These are phyloP conservation scores for Monilinia fructicola DNA, from an alignment of 2,329 filamentous ascomycete genomes.

Conservation along the genomic window DNA sequence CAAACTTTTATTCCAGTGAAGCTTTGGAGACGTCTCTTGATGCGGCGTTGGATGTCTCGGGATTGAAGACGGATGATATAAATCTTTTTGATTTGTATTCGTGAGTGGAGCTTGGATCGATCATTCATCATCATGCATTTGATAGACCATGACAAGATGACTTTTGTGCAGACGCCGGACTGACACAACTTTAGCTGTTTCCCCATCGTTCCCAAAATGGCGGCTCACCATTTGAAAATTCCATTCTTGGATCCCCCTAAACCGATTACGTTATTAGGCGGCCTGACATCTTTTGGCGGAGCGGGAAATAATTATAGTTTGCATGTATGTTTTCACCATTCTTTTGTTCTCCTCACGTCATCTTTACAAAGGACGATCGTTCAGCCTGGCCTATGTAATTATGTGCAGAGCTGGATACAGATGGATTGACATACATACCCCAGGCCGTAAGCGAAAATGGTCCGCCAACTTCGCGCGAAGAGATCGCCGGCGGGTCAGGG, in stretches of 20 bases:
- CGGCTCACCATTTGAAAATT: constrained; percentile 58
- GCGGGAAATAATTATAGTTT: constrained; percentile 72
- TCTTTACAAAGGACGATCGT: too few relatives aligned
- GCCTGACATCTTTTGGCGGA: constrained; percentile 66
- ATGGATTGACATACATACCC: not conserved
- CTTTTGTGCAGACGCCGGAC: not conserved
- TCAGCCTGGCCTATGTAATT: too few relatives aligned
- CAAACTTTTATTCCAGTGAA: constrained; percentile 57
- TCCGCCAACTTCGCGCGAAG: constrained; percentile 46
- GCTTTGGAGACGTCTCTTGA: constrained; percentile 59
- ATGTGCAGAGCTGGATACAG: too few relatives aligned
- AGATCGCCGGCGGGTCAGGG: constrained; percentile 40
- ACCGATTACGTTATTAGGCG: constrained; percentile 61
- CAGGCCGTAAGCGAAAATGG: constrained; percentile 56
- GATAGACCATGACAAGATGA: not conserved
- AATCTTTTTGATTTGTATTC: constrained; percentile 66
- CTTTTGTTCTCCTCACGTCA: not conserved
- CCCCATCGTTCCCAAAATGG: constrained; percentile 67
- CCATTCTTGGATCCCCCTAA: constrained; percentile 48
- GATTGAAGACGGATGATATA: constrained; percentile 51
- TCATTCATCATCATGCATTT: too few relatives aligned
- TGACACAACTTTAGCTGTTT: constrained; percentile 54
- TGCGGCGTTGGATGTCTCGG: constrained; percentile 50
- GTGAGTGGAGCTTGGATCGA: constrained; percentile 37
- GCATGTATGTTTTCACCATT: constrained; percentile 50